Conservation (phyloP, 768 basidiomycete species). For the Mycena metata region DNA sequence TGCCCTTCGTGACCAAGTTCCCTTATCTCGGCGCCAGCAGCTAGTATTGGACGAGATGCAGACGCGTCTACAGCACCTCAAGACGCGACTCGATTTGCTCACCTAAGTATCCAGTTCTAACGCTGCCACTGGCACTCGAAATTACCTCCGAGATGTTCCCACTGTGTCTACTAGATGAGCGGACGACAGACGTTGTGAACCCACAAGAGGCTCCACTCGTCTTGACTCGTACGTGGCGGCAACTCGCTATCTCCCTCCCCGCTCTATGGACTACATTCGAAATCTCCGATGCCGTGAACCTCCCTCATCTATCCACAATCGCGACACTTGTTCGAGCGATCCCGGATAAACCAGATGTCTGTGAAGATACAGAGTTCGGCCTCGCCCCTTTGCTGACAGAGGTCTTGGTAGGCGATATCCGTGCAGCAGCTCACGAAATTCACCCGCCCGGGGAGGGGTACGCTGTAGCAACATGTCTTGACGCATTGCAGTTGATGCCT, state of each 20-base stretch:
- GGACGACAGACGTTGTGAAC: neutral
- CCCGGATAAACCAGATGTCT: too few relatives aligned
- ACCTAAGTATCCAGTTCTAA: slow-evolving; percentile 19
- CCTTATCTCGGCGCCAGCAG: neutral
- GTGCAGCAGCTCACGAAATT: slow-evolving; percentile 6
- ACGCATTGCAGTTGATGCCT: slow-evolving; percentile 1
- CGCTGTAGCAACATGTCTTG: neutral
- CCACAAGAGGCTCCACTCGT: slow-evolving; percentile 8
- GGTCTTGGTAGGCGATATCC: too few relatives aligned
- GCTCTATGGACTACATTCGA: neutral
- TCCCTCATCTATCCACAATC: too few relatives aligned
- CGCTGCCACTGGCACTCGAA: slow-evolving; percentile 20
- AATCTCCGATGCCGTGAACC: neutral
- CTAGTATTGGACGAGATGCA: neutral
- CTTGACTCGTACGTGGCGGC: slow-evolving; percentile 7
- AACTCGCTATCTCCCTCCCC: slow-evolving; percentile 3
- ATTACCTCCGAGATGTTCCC: slow-evolving; percentile 25
- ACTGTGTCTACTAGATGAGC: neutral
- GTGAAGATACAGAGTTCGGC: too few relatives aligned
- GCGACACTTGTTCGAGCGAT: too few relatives aligned
- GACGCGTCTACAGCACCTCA: neutral
- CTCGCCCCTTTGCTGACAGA: too few relatives aligned
- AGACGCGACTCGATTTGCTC: neutral
- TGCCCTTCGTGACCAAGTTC: neutral
- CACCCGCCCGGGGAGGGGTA: slow-evolving; percentile 1